A percentile compares a stretch with the other conserved stretches of the same genome.
phyloP scores from a whole-genome alignment of 106 monocot genomes.

The Dendrobium catenatum region DNA sequence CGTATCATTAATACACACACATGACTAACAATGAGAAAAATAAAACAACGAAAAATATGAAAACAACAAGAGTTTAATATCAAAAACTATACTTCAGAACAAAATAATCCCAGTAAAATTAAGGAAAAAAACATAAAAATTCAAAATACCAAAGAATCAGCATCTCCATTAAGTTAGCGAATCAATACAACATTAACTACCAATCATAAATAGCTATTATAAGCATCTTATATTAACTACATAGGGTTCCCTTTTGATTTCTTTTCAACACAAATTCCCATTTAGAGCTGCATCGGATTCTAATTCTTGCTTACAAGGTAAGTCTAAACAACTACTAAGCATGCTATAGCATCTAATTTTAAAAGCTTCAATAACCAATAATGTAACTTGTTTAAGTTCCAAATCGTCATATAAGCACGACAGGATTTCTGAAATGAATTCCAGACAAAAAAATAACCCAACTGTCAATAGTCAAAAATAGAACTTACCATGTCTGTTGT shows the following conservation, averaged over 20 bases:
- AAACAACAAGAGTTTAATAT: too few relatives aligned
- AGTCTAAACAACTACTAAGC: neutral
- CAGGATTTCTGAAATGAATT: neutral
- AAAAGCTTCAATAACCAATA: neutral
- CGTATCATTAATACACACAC: too few relatives aligned
- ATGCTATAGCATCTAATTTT: neutral
- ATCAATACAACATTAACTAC: neutral
- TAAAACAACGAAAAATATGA: too few relatives aligned
- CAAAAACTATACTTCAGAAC: too few relatives aligned
- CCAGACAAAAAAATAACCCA: neutral
- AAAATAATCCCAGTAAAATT: too few relatives aligned
- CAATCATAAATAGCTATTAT: neutral
- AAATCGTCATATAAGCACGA: neutral
- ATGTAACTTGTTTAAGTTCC: neutral
- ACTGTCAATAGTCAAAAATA: neutral
- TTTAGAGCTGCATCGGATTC: too few relatives aligned
- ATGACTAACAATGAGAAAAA: too few relatives aligned
- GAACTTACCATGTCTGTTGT: constrained; percentile 58
- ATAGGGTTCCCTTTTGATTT: neutral
- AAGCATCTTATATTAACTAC: neutral
- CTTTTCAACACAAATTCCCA: too few relatives aligned
- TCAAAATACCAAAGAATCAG: too few relatives aligned
- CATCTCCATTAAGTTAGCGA: neutral
- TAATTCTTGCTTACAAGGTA: too few relatives aligned
- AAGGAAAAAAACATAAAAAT: too few relatives aligned